Percentiles rank a stretch among this genome's conserved stretches.
Conservation (phyloP, 495 filamentous ascomycete genomes). For the Rusavskia elegans region DNA sequence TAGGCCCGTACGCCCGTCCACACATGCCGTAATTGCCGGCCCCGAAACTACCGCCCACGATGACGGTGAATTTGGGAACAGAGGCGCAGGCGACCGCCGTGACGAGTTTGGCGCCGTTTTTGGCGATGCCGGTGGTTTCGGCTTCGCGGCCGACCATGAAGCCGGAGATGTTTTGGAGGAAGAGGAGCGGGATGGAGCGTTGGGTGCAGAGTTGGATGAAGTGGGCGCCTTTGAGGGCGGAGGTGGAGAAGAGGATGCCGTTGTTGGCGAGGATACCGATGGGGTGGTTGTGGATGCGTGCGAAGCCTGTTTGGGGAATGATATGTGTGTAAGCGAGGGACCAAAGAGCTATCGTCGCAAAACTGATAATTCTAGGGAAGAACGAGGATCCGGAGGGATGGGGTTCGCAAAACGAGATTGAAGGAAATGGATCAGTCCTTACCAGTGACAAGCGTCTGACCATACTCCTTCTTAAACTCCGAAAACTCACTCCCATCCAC, state of each 20-base stretch:
- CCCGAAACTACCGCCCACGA: slow-evolving; percentile 68
- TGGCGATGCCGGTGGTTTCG: slow-evolving; percentile 88
- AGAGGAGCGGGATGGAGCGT: slow-evolving; percentile 75
- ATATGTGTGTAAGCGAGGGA: neutral
- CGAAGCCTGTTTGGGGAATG: slow-evolving; percentile 44
- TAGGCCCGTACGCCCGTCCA: slow-evolving; percentile 82
- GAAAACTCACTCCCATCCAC: slow-evolving; percentile 82
- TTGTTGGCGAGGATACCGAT: slow-evolving; percentile 96
- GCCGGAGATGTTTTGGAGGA: slow-evolving; percentile 90
- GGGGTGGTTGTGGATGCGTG: slow-evolving; percentile 72
- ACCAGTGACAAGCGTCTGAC: slow-evolving; percentile 70
- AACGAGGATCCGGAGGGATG: no score
- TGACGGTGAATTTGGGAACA: slow-evolving; percentile 93
- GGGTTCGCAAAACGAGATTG: neutral
- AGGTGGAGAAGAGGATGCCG: slow-evolving; percentile 89
- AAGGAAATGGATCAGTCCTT: neutral
- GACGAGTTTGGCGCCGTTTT: slow-evolving; percentile 94
- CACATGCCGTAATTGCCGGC: slow-evolving; percentile 75
- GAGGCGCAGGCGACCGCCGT: slow-evolving; percentile 90
- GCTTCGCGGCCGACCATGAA: slow-evolving; percentile 97
- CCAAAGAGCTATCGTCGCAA: no score
- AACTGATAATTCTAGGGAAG: no score
- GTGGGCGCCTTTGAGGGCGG: slow-evolving; percentile 84
- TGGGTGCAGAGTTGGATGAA: slow-evolving; percentile 97
- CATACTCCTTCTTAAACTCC: slow-evolving; percentile 92